Evolutionary conservation across 176 grass and related monocot genomes (phyloP).

Genomic region (Lolium rigidum): DNA sequence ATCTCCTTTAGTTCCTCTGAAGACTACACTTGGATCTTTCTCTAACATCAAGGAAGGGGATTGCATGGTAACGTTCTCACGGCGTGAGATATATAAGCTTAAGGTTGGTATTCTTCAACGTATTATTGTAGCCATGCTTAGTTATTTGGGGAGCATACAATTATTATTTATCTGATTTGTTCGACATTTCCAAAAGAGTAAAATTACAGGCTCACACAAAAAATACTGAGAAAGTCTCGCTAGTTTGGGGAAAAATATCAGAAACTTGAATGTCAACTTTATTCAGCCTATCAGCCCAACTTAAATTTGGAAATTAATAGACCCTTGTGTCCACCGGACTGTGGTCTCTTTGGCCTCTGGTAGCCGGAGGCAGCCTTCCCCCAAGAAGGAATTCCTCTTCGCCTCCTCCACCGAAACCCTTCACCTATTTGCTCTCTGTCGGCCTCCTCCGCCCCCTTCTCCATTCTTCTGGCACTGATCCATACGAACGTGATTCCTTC

Average conservation of each 20-base stretch:
- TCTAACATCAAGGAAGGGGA: conserved; percentile 83
- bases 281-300: background rate
- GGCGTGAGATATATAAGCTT: conserved; percentile 71
- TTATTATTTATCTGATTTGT: conserved; percentile 32
- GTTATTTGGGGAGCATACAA: conserved; percentile 12
- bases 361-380: conserved; percentile 6
- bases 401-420: background rate
- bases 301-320: conserved; percentile 9
- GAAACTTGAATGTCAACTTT: conserved; percentile 7
- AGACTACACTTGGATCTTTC: conserved; percentile 78
- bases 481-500: background rate
- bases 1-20: conserved; percentile 87
- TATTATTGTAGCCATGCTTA: conserved; percentile 23
- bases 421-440: background rate
- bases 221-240: conserved; percentile 14
- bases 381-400: background rate
- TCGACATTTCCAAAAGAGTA: conserved; percentile 16
- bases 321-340: background rate
- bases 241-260: background rate
- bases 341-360: background rate
- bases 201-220: conserved; percentile 7
- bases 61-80: conserved; percentile 90
- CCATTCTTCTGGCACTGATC: conserved; percentile 10
- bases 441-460: conserved; percentile 7
- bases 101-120: conserved; percentile 70